phyloP scores from a whole-genome alignment of 768 basidiomycete genomes.

The Hypsizygus marmoreus region DNA sequence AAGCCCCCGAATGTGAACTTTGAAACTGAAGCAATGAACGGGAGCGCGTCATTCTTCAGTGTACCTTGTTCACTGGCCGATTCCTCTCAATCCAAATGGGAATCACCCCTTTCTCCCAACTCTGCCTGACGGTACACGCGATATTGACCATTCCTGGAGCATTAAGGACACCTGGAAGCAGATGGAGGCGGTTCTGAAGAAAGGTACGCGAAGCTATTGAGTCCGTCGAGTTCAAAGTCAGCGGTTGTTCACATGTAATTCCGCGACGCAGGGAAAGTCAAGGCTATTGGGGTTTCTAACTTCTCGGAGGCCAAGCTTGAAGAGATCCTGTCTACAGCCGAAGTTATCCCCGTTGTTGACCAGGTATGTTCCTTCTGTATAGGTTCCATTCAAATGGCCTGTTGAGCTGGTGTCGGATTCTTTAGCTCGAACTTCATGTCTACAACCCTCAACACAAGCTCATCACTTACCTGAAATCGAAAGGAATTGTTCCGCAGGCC shows the following conservation, averaged over 20 bases:
- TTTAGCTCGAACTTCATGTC: constrained; percentile 69
- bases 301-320: constrained; percentile 69
- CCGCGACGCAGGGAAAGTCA: constrained; percentile 62
- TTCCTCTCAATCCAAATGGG: constrained; percentile 70
- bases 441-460: constrained; percentile 78
- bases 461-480: constrained; percentile 57
- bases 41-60: constrained; percentile 33
- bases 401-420: neutral
- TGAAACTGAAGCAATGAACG: constrained; percentile 13
- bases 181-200: constrained; percentile 74
- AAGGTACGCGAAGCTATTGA: constrained; percentile 55
- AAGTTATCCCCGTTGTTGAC: constrained; percentile 71
- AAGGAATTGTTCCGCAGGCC: constrained; percentile 72
- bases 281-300: constrained; percentile 76
- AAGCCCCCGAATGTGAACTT: constrained; percentile 27
- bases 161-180: constrained; percentile 79
- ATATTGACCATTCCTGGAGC: constrained; percentile 67
- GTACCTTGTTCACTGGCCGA: constrained; percentile 81
- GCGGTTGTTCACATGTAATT: too few species aligned
- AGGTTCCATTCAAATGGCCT: neutral
- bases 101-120: constrained; percentile 61
- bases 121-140: constrained; percentile 63
- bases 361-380: constrained; percentile 45
- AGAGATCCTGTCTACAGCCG: constrained; percentile 65
- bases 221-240: too few species aligned